Conservation (phyloP, 2,329 filamentous ascomycete species). For the Cordyceps cicadae region DNA sequence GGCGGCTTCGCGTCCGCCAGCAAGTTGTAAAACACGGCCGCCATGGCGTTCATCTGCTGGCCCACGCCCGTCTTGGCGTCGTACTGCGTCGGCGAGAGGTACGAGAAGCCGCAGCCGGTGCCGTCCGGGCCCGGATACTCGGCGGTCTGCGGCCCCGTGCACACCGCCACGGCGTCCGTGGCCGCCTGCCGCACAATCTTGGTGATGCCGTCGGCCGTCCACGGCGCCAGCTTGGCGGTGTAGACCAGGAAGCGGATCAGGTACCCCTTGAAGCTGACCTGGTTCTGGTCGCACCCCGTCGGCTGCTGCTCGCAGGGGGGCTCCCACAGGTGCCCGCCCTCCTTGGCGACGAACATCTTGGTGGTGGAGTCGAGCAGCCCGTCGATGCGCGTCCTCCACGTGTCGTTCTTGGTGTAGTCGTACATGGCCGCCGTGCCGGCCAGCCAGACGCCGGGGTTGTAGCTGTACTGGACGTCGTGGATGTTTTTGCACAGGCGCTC, state of each 20-base stretch:
- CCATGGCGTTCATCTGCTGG: conserved; percentile 60
- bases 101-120: conserved; percentile 60
- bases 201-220: conserved; percentile 40
- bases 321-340: conserved; percentile 49
- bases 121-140: conserved; percentile 43
- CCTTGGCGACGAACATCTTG: conserved; percentile 44
- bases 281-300: conserved; percentile 47
- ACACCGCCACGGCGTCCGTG: conserved; percentile 41
- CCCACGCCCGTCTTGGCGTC: conserved; percentile 57
- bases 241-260: conserved; percentile 57
- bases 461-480: conserved; percentile 57
- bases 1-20: conserved; percentile 35
- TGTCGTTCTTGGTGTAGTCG: conserved; percentile 45
- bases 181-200: conserved; percentile 44
- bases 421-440: conserved; percentile 53
- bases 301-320: conserved; percentile 51
- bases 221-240: conserved; percentile 47
- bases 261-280: conserved; percentile 70
- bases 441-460: conserved; percentile 60
- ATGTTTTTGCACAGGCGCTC: conserved; percentile 39
- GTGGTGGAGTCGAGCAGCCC: conserved; percentile 46
- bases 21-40: conserved; percentile 54
- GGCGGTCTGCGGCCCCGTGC: conserved; percentile 35
- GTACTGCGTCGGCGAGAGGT: conserved; percentile 45
- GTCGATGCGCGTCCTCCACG: conserved; percentile 50